Evolutionary conservation across 352 stramenopile species (phyloP), one percentile per base, ranked within the genome.

Genomic region (Globisporangium radiosum): DNA sequence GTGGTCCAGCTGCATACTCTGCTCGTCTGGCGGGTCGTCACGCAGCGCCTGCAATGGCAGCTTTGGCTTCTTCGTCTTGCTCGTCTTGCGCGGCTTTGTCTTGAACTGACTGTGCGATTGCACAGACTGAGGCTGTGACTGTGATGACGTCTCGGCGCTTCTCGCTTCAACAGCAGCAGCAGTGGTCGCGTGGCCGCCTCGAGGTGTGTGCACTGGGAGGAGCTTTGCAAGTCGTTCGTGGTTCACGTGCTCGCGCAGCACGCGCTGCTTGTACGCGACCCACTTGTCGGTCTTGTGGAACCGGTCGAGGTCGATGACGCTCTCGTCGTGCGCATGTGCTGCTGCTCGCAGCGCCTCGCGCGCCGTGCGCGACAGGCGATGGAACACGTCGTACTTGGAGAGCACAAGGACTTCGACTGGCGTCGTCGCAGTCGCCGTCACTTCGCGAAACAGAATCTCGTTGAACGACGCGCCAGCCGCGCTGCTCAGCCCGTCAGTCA

Each of bases 301-400:
- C 0, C 78, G 77, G 62, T 92, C 81, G 19, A 88, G 52, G 60
- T 87, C 85, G 19, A 88, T 75, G 52, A 92, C 69, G 17, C 62
- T 76, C 43, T 83, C 69, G 0, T 68, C 70, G 40, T 76, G 75
- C 15, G 59, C 67, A 7, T 82, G 71, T 5, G 70, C 75, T 0
- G 76, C 71, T 38, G 70, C 63, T 6, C 77, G 73, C 2, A 89
- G 58, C 0, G 71, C 85, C 57, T 92, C 79, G 7, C 81, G 63
- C 37, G 76, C 77, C 0, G 74, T 67, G 0, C 72, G 70, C 1
- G 81, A 87, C 1, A 92, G 54, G 0, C 81, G 79, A 59, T 92
- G 78, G 50, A 88, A 92, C 1, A 90, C 78, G 52, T 92, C 81
- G 59, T 92, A 88, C 56, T 92, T 92, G 37, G 81, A 87, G 0